A percentile compares a stretch with the other conserved stretches of the same genome.
Conservation (phyloP, 225 moss, liverwort and hornwort species). For the Polytrichum formosum region DNA sequence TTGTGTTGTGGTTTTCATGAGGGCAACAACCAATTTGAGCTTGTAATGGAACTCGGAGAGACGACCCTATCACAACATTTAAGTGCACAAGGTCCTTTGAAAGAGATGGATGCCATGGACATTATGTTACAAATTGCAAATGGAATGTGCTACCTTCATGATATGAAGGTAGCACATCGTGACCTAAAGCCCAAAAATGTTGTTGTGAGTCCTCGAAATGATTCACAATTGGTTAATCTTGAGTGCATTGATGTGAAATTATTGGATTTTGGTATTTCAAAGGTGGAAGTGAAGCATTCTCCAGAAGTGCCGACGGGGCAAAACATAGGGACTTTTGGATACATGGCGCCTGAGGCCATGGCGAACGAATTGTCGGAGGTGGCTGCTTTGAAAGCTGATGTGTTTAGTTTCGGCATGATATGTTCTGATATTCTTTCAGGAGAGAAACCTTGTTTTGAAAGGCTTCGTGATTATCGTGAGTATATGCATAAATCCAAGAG, state of each 20-base stretch:
- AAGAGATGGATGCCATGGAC: not conserved
- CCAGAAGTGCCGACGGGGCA: not conserved
- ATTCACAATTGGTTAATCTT: not conserved
- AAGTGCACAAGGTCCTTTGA: not conserved
- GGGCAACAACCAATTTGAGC: not conserved
- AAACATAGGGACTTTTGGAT: not conserved
- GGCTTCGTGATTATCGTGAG: too few relatives aligned
- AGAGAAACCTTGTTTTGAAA: not conserved
- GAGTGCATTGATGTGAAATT: not conserved
- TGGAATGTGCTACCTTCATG: conserved; percentile 10
- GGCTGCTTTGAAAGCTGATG: not conserved
- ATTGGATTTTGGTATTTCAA: conserved; percentile 7
- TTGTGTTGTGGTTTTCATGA: not conserved
- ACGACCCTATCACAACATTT: not conserved
- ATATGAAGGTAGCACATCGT: conserved; percentile 5
- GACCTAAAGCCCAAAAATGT: conserved; percentile 10
- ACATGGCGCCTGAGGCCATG: conserved; percentile 3
- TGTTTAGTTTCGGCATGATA: not conserved
- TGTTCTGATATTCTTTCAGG: not conserved
- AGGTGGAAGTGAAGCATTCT: not conserved
- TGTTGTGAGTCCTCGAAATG: not conserved
- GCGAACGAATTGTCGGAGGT: not conserved
- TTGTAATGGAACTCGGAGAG: not conserved
- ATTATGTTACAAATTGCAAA: conserved; percentile 5
- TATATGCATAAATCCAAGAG: not conserved